Base-by-base conservation (phyloP, 371 early-diverging fungal genomes). In the Lichtheimia ornata region DNA sequence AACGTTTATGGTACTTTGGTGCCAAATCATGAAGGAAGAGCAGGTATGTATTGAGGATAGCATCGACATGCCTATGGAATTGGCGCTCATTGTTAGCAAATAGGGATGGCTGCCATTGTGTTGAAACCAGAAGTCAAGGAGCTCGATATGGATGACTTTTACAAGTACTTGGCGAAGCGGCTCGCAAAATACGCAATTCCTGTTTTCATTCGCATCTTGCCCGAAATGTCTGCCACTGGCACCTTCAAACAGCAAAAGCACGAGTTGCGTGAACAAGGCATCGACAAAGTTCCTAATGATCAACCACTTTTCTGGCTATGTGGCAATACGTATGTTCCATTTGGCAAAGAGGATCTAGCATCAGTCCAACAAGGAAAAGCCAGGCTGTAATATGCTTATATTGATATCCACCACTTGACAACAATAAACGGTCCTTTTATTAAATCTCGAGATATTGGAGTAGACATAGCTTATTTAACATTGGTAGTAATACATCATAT, bases 41-140 rank as follows among this genome's bases (percentile, higher is more conserved):
- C 89, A 11, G 90, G 91, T 50, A 91, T 91, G 90, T 35, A 11
- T 9, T 35, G 35, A 35, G 11, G 9, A 88, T 83, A 59, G 80
- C 85, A 2, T 87, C 83, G 66, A 81, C 11, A 81, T 83, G 13
- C 58, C 49, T 86, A 89, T 62, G 89, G 90, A 4, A 73, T 84
- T 42, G 91, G 14, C 47, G 5, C 7, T 14, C 5, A 30, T 25
- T 17, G 12, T 28, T 22, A 9, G 4, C 11, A 35, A 35, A 28
- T 88, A 6, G 89, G 89, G 30, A 91, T 91, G 91, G 91, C 88
- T 18, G 87, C 87, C 4, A 63, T 90, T 62, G 70, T 71, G 1
- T 17, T 71, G 5, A 60, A 65, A 43, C 56, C 63, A 30, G 65
- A 61, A 3, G 63, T 24, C 14, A 65, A 69, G 52, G 72, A 74